Percentiles rank a stretch among this genome's conserved stretches.
phyloP scores from a whole-genome alignment of 192 early-diverging fungal species.

The Mortierella antarctica region DNA sequence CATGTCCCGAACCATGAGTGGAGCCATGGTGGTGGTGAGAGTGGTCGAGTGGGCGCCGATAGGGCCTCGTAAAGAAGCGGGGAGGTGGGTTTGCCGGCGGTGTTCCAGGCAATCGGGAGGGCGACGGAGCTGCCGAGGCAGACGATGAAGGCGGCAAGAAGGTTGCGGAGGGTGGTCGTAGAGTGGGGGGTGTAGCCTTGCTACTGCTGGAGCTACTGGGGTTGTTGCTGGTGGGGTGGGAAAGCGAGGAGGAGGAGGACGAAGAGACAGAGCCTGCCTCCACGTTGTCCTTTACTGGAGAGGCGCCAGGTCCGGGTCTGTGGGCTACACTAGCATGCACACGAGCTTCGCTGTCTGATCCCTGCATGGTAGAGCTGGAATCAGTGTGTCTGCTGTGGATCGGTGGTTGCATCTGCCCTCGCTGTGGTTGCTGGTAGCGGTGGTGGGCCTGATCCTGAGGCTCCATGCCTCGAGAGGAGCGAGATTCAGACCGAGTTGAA shows the following conservation, averaged over 20 bases:
- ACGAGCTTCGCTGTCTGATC: no score
- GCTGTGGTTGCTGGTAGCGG: background rate
- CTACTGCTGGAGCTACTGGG: background rate
- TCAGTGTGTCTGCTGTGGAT: background rate
- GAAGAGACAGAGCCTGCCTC: background rate
- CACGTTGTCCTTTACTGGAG: background rate
- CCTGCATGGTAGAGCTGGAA: no score
- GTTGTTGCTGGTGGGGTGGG: background rate
- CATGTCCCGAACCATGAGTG: conserved; percentile 18
- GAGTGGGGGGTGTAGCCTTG: background rate
- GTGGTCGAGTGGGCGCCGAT: conserved; percentile 36
- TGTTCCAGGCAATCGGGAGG: conserved; percentile 25
- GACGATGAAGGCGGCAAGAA: conserved; percentile 1
- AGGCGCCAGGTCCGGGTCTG: background rate
- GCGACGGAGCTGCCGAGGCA: background rate
- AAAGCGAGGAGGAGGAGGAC: background rate
- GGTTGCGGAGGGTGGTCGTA: background rate
- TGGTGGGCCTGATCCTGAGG: conserved; percentile 32
- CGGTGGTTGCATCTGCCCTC: background rate
- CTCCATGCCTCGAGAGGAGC: conserved; percentile 47
- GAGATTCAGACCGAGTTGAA: conserved; percentile 9
- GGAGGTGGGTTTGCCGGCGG: conserved; percentile 39
- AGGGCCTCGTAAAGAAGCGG: conserved; percentile 44
- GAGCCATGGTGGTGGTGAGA: conserved; percentile 27
- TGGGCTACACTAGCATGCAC: no score